Conservation (phyloP, 2,329 filamentous ascomycete genomes). For the Colletotrichum eleusines region DNA sequence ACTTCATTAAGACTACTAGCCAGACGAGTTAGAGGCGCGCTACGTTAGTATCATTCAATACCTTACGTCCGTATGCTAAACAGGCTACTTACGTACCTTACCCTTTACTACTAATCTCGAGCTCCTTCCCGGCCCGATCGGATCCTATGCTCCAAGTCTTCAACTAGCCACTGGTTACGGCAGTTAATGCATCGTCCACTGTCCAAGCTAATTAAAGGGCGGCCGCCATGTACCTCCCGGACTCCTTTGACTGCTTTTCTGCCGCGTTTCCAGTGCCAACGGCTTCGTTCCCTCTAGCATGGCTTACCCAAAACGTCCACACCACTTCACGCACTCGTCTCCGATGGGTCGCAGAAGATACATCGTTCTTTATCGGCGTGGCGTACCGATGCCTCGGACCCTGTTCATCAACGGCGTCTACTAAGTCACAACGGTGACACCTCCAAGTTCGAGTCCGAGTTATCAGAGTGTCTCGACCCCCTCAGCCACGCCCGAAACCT, state of each 20-base stretch:
- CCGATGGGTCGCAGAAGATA: neutral
- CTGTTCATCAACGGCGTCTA: slow-evolving; percentile 32
- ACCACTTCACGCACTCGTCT: neutral
- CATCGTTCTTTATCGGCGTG: slow-evolving; percentile 32
- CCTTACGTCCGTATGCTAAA: slow-evolving; percentile 39
- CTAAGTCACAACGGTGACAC: slow-evolving; percentile 33
- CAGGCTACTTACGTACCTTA: neutral
- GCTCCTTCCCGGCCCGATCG: neutral
- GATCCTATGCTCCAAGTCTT: neutral
- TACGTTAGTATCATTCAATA: slow-evolving; percentile 21
- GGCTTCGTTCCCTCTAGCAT: neutral
- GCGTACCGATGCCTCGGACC: slow-evolving; percentile 28
- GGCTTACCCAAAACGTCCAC: slow-evolving; percentile 4
- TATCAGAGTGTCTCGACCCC: neutral
- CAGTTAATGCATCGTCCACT: neutral
- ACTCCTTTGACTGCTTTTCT: neutral
- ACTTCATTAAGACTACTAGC: neutral
- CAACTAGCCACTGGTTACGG: slow-evolving; percentile 9
- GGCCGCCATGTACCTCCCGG: neutral
- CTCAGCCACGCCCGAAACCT: slow-evolving; percentile 21
- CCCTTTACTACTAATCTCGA: slow-evolving; percentile 1
- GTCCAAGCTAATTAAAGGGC: neutral
- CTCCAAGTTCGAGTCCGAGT: slow-evolving; percentile 20
- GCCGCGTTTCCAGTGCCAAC: neutral
- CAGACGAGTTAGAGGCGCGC: slow-evolving; percentile 11